A percentile compares a stretch with the other conserved stretches of the same genome.
Conservation (phyloP, 768 basidiomycete genomes). For the Pleurotus sapidus region DNA sequence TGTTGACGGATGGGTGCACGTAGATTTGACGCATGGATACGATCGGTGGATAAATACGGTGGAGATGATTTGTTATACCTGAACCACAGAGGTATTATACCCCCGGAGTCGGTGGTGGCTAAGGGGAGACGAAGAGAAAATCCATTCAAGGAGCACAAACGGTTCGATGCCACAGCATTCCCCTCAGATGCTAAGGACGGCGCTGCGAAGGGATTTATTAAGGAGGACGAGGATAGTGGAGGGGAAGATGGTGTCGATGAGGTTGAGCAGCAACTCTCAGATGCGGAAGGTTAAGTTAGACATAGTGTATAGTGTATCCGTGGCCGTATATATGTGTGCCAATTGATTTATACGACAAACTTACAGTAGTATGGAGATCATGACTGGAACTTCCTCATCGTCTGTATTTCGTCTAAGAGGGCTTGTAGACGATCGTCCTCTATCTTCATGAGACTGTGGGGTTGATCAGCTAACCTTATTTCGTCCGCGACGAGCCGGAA, state of each 20-base stretch:
- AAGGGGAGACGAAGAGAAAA: conserved; percentile 53
- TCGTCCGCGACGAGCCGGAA: neutral
- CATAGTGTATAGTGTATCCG: too few species aligned
- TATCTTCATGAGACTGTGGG: conserved; percentile 71
- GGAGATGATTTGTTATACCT: conserved; percentile 79
- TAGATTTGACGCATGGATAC: conserved; percentile 86
- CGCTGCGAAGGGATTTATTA: conserved; percentile 23
- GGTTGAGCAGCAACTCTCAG: conserved; percentile 42
- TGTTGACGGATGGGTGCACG: neutral
- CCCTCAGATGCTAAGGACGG: conserved; percentile 27
- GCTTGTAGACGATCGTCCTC: conserved; percentile 85
- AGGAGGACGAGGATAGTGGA: conserved; percentile 26
- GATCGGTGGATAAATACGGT: conserved; percentile 67
- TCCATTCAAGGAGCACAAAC: conserved; percentile 66
- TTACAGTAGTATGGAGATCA: conserved; percentile 24
- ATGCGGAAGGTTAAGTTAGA: conserved; percentile 45
- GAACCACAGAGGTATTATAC: conserved; percentile 77
- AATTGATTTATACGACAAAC: neutral
- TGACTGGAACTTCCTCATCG: conserved; percentile 86
- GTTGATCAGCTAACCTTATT: too few species aligned
- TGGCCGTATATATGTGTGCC: neutral
- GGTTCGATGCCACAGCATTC: conserved; percentile 65
- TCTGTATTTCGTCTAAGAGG: conserved; percentile 84
- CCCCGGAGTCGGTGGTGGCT: conserved; percentile 62
- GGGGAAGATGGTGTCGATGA: conserved; percentile 23